Evolutionary conservation across 208 protist genomes (phyloP), one percentile per base, ranked within the genome.

Genomic region (Leishmania braziliensis): DNA sequence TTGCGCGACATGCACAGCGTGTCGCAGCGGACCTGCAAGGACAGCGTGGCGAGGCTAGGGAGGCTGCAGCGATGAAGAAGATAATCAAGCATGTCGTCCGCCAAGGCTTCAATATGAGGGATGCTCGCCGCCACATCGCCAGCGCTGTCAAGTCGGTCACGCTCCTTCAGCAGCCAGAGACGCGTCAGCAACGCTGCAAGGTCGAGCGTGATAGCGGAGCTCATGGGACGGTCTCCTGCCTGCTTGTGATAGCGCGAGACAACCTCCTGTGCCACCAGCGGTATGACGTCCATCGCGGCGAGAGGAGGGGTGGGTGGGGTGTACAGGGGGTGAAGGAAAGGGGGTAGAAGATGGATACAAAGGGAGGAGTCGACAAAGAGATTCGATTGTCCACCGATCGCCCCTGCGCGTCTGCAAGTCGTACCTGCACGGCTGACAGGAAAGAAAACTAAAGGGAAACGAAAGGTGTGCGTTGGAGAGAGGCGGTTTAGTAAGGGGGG

Each of bases 231-330:
- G 9, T 87, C 83, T 33, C 70, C 75, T 6, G 77, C 82, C 39
- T 76, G 75, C 48, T 89, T 86, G 51, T 92, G 88, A 72, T 90
- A 93, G 60, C 94, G 92, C 26, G 84, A 79, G 3, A 86, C 89
- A 29, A 93, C 86, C 84, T 96, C 94, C 78, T 95, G 89, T 36
- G 90, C 93, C 23, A 96, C 87, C 4, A 89, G 72, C 0, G 88
- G 88, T 58, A 91, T 86, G 51, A 97, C 91, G 62, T 97, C 87
- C 95, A 97, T 97, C 53, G 53, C 16, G 54, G 29, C 16, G 71
- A n/a, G n/a, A 54, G 29, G 36, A 2, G 36, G 1, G 36, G 36
- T 39, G n/a, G 0, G n/a, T 46, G 46, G 14, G 26, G 23, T 0
- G 43, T 63, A 33, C 3, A 70, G 46, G 60, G 10, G 60, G 74